Evolutionary conservation across 1,139 yeast genomes (phyloP).

Genomic region (Geotrichum europaeum): DNA sequence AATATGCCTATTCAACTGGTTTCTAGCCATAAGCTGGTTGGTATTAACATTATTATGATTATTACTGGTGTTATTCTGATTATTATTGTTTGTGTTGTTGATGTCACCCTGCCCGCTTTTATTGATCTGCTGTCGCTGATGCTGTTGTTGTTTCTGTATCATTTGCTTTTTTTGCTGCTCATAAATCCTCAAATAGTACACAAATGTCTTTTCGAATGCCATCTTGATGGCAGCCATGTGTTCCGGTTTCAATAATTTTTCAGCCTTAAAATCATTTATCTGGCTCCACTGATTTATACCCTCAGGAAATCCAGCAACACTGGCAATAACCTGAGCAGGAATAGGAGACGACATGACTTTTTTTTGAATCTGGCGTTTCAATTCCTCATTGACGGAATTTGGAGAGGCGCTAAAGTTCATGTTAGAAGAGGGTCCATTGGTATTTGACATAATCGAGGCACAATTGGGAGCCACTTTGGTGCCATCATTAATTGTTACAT

Average conservation of each 20-base stretch:
- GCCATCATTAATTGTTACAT: slow-evolving; percentile 17
- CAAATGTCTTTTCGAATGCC: slow-evolving; percentile 37
- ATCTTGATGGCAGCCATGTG: slow-evolving; percentile 58
- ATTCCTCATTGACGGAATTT: slow-evolving; percentile 16
- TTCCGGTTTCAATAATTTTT: slow-evolving; percentile 51
- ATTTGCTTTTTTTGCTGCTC: slow-evolving; percentile 25
- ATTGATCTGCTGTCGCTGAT: slow-evolving; percentile 21
- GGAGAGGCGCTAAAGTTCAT: slow-evolving; percentile 17
- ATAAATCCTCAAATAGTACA: slow-evolving; percentile 24
- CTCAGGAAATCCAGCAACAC: slow-evolving; percentile 77
- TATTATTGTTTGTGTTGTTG: slow-evolving; percentile 24
- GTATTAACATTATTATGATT: neutral
- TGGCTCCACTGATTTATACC: slow-evolving; percentile 80
- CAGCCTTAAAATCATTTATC: slow-evolving; percentile 62
- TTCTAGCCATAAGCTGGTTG: neutral
- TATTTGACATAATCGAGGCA: neutral
- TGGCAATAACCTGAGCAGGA: slow-evolving; percentile 64
- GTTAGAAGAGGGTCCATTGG: neutral
- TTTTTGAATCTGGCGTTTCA: slow-evolving; percentile 40
- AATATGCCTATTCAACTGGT: neutral
- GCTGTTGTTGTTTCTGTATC: slow-evolving; percentile 24
- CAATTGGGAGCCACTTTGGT: neutral
- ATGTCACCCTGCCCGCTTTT: slow-evolving; percentile 23
- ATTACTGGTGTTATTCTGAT: slow-evolving; percentile 17
- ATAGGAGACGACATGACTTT: slow-evolving; percentile 44